Percentiles rank a stretch among this genome's conserved stretches.
These are phyloP conservation scores for Fusarium veterinarium DNA, from an alignment of 2,329 filamentous ascomycete genomes.

Conservation along the genomic window DNA sequence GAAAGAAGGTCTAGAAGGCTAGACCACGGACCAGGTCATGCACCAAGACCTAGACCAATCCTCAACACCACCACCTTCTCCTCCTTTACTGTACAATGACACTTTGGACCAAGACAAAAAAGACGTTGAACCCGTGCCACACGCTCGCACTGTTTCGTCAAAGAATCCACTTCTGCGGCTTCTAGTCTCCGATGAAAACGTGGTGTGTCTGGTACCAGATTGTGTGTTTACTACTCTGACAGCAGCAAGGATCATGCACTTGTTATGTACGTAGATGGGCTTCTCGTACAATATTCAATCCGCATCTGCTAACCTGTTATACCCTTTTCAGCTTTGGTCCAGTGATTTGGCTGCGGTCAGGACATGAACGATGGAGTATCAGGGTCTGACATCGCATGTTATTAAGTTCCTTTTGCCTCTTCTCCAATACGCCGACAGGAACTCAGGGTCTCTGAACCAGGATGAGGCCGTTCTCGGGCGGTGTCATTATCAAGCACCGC, in stretches of 20 bases:
- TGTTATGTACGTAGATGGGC: conserved; percentile 6
- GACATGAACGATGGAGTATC: conserved; percentile 26
- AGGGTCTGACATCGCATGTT: conserved; percentile 30
- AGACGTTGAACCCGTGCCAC: conserved; percentile 39
- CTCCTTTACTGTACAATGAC: not conserved
- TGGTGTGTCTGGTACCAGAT: conserved; percentile 11
- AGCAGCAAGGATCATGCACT: conserved; percentile 16
- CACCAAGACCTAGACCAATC: conserved; percentile 13
- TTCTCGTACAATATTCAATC: conserved; percentile 18
- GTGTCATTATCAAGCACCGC: conserved; percentile 11
- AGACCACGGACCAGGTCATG: conserved; percentile 20
- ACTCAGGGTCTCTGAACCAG: conserved; percentile 19
- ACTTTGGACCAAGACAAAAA: conserved; percentile 18
- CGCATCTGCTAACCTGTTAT: conserved; percentile 24
- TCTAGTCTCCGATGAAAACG: conserved; percentile 20
- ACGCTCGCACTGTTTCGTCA: conserved; percentile 20
- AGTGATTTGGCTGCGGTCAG: conserved; percentile 18
- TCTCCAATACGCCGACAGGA: conserved; percentile 8
- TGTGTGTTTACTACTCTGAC: conserved; percentile 8
- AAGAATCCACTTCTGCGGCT: conserved; percentile 33
- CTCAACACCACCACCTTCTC: conserved; percentile 8
- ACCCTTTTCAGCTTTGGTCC: conserved; percentile 21
- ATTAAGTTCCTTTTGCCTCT: conserved; percentile 23
- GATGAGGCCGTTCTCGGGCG: conserved; percentile 16
- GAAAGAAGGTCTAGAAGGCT: conserved; percentile 16